Percentiles rank a stretch among this genome's conserved stretches.
Evolutionary conservation across 805 yeast species (phyloP).

Genomic region (Clavispora vitiphila): DNA sequence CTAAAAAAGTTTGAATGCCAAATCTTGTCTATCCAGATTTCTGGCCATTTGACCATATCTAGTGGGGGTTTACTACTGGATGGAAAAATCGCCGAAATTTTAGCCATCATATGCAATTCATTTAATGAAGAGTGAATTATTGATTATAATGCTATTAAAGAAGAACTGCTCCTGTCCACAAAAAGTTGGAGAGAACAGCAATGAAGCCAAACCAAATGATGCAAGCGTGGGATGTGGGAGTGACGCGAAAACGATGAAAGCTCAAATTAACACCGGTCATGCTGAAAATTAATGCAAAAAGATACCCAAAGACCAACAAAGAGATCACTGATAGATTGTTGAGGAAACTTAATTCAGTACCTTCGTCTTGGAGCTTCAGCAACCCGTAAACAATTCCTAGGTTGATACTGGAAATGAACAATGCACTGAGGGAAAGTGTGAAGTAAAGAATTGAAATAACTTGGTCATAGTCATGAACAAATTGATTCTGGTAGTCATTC

Average conservation of each 20-base stretch:
- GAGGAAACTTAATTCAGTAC: constrained; percentile 20
- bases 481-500: constrained; percentile 20
- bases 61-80: neutral
- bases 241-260: constrained; percentile 24
- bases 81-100: neutral
- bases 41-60: neutral
- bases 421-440: constrained; percentile 28
- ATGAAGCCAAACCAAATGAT: constrained; percentile 23
- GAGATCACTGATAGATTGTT: constrained; percentile 31
- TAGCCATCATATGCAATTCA: neutral
- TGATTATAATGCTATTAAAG: neutral
- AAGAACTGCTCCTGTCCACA: constrained; percentile 13
- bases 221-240: constrained; percentile 23
- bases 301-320: constrained; percentile 26
- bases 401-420: constrained; percentile 36
- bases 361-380: constrained; percentile 18
- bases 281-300: constrained; percentile 29
- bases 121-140: neutral
- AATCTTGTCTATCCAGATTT: neutral
- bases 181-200: constrained; percentile 18
- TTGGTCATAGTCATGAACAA: constrained; percentile 32
- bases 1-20: constrained; percentile 1
- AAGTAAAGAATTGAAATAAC: constrained; percentile 33
- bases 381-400: constrained; percentile 36
- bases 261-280: constrained; percentile 31